phyloP scores from a whole-genome alignment of 1,284 basidiomycete genomes.

The Melanopsichium pennsylvanicum region DNA sequence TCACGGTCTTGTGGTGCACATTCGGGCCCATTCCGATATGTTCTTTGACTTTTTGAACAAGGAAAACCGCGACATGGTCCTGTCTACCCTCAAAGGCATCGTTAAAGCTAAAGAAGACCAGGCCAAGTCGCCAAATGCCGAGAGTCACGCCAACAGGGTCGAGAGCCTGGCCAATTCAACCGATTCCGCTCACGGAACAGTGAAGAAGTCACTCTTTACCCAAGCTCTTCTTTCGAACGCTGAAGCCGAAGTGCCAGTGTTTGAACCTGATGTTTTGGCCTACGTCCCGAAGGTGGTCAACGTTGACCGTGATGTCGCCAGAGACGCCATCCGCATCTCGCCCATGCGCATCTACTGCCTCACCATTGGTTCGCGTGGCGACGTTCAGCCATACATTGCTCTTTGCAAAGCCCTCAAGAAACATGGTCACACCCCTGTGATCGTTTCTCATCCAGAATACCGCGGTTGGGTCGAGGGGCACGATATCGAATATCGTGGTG shows the following conservation, averaged over 20 bases:
- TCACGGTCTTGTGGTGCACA: conserved; percentile 52
- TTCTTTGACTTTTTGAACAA: conserved; percentile 49
- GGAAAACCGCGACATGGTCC: conserved; percentile 39
- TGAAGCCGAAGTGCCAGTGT: conserved; percentile 18
- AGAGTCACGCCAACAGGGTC: conserved; percentile 10
- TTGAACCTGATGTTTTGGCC: conserved; percentile 32
- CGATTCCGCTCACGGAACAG: too few species aligned
- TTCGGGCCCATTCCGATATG: conserved; percentile 52
- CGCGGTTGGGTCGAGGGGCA: conserved; percentile 70
- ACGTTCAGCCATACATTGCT: conserved; percentile 72
- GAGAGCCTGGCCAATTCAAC: background rate
- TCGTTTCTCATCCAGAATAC: conserved; percentile 75
- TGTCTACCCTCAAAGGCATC: conserved; percentile 20
- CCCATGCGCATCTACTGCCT: conserved; percentile 62
- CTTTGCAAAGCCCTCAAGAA: conserved; percentile 67
- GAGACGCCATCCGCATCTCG: conserved; percentile 18
- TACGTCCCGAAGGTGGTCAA: conserved; percentile 49
- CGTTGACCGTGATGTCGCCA: conserved; percentile 5
- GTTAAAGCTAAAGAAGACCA: conserved; percentile 21
- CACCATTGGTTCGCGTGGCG: conserved; percentile 71
- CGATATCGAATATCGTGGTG: conserved; percentile 51
- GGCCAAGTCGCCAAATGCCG: background rate
- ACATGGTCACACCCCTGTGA: conserved; percentile 71
- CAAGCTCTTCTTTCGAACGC: conserved; percentile 18
- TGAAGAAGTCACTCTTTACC: background rate